Evolutionary conservation across 306 rosid species (phyloP), one percentile per base, ranked within the genome.

Genomic region (Cicer bijugum): DNA sequence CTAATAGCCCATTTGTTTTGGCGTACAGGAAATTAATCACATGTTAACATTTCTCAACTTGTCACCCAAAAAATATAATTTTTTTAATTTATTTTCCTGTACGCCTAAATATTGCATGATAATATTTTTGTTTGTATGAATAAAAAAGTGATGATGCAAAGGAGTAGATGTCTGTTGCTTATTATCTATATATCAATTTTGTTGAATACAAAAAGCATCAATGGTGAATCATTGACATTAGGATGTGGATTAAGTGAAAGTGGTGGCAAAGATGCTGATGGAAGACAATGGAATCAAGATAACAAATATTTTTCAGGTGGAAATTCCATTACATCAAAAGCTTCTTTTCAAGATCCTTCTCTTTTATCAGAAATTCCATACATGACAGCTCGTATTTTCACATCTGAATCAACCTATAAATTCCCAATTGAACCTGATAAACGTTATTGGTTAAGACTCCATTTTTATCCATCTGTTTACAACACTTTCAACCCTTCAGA

Each of bases 391-490:
- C 39, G 90, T 7, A 7, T 86, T 59, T 84, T 86, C 80, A 76
- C 69, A 1, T 59, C 86, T 0, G 72, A 84, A 35, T 35, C 81
- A 11, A 16, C 83, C 0, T 86, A 86, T 53, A 79, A 79, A 17
- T 84, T 86, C 72, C 75, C 81, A 0, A 38, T 84, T 16, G 42
- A 51, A 47, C 42, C 75, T 0, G 11, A 67, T 1, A 79, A 79
- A 53, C 90, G 86, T 4, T 84, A 84, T 12, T 84, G 84, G 84
- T 77, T 86, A 1, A 82, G 90, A 38, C 88, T 86, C 3, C 84
- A 86, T 71, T 86, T 86, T 52, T 86, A 86, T 15, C 88, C 90
- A 0, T 19, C 88, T 1, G 23, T 75, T 12, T 84, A 84, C 19
- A 43, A 35, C 33, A 58, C 9, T 9, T 78, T 55, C 11, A 48